These are phyloP conservation scores for Viridothelium virens DNA, from an alignment of 495 filamentous ascomycete species.

Conservation along the genomic window DNA sequence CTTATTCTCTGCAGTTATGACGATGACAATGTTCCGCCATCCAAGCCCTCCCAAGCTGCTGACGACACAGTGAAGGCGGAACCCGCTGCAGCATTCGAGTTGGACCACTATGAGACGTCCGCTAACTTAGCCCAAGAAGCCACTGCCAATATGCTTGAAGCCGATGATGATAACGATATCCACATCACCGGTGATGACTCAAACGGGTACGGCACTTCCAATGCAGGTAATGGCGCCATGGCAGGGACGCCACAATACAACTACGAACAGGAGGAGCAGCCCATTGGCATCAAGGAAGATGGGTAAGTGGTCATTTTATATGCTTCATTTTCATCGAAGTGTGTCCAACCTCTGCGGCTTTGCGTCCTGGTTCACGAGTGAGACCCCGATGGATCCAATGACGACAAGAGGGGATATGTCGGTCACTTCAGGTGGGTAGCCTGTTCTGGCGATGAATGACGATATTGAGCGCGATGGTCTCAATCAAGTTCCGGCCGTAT, in stretches of 20 bases:
- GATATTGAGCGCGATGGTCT: too few species aligned
- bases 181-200: constrained; percentile 5
- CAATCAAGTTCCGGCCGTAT: too few species aligned
- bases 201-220: background rate
- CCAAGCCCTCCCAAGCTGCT: constrained; percentile 31
- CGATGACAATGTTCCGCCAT: constrained; percentile 58
- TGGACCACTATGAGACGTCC: background rate
- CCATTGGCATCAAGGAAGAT: constrained; percentile 83
- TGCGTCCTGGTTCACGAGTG: too few species aligned
- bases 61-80: constrained; percentile 11
- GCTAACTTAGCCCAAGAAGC: background rate
- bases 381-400: too few species aligned
- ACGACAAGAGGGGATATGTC: too few species aligned
- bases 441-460: too few species aligned
- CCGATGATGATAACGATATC: constrained; percentile 7
- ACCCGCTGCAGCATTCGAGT: background rate
- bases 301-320: constrained; percentile 66
- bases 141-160: background rate
- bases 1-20: constrained; percentile 58
- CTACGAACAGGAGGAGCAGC: constrained; percentile 40
- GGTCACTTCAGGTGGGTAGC: too few species aligned
- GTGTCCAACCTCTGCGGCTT: background rate
- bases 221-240: background rate
- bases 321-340: constrained; percentile 24
- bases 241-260: constrained; percentile 18